Evolutionary conservation across 108 stramenopile genomes (phyloP).

Genomic region (Nitzschia putrida): DNA sequence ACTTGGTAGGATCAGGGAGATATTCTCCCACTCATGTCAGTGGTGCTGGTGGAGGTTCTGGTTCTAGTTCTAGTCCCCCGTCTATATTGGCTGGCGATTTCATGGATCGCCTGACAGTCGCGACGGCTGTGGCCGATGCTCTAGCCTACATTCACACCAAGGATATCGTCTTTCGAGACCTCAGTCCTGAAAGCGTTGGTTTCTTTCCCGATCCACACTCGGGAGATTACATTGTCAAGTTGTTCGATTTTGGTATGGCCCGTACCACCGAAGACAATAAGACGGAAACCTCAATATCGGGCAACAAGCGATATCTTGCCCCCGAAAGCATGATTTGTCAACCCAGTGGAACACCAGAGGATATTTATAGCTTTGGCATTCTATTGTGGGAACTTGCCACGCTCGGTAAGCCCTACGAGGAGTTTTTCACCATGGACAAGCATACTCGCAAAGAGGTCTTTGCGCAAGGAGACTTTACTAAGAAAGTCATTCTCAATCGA

Average conservation of each 20-base stretch:
- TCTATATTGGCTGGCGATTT: background rate
- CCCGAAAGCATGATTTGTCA: constrained; percentile 47
- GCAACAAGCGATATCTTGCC: constrained; percentile 67
- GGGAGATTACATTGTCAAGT: constrained; percentile 27
- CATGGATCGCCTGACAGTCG: background rate
- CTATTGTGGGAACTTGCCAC: constrained; percentile 62
- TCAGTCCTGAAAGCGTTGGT: constrained; percentile 50
- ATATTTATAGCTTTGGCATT: constrained; percentile 76
- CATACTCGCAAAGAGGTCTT: constrained; percentile 27
- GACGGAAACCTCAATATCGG: constrained; percentile 12
- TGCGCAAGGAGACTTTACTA: constrained; percentile 32
- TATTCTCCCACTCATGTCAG: too few species aligned
- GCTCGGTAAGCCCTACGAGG: constrained; percentile 62
- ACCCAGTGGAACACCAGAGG: constrained; percentile 54
- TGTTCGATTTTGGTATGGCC: constrained; percentile 71
- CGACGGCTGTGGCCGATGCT: constrained; percentile 40
- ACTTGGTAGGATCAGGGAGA: background rate
- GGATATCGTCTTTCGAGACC: constrained; percentile 29
- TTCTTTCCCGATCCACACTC: constrained; percentile 29
- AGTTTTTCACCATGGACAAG: constrained; percentile 29
- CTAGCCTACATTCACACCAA: constrained; percentile 53
- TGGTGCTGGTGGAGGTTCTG: too few species aligned
- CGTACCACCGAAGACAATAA: constrained; percentile 9
- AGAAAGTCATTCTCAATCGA: constrained; percentile 41
- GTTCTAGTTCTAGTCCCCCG: background rate